Evolutionary conservation across 2,329 filamentous ascomycete genomes (phyloP), one percentile per base, ranked within the genome.

Genomic region (Fusarium chaquense): DNA sequence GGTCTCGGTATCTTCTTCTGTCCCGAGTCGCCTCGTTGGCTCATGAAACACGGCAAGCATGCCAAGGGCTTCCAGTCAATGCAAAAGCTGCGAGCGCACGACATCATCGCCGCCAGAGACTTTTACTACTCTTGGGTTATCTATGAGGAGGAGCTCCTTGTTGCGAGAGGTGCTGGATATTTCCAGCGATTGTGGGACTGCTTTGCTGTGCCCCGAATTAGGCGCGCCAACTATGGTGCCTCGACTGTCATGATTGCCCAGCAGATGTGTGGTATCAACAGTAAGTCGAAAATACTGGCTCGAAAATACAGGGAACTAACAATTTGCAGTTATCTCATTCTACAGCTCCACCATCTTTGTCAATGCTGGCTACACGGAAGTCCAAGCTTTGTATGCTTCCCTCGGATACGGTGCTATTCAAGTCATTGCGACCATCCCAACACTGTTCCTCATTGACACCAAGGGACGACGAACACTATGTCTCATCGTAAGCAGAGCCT

Each of bases 231-330:
- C 26, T 86, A 91, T 46, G 93, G 92, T 32, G 91, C 92, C 2
- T 91, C 89, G 61, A 89, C 89, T 2, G 92, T 95, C 69, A 96
- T 96, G 92, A 86, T 91, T 75, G 89, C 88, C 0, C 89, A 91
- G 77, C 89, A 91, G 78, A 78, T 78, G 70, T 76, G 62, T 11
- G 73, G 72, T 15, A 76, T 76, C 57, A 73, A 73, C 57, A 75
- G 73, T 73, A 57, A 59, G 67, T 65, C 40, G 0, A 20, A 22
- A 22, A 4, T 3, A 1, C 12, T 24, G 8, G 5, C 16, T 20
- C 8, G 8, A 5, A 10, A 1, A 1, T 20, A 16, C 28, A 12
- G 2, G 0, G 1, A 2, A 1, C 52, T 71, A 26, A 74, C n/a
- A 11, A 0, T 1, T 0, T 16, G 2, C 5, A 75, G 73, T 78